Conservation (phyloP, 1,284 basidiomycete genomes). For the Macrocybe sp. region DNA sequence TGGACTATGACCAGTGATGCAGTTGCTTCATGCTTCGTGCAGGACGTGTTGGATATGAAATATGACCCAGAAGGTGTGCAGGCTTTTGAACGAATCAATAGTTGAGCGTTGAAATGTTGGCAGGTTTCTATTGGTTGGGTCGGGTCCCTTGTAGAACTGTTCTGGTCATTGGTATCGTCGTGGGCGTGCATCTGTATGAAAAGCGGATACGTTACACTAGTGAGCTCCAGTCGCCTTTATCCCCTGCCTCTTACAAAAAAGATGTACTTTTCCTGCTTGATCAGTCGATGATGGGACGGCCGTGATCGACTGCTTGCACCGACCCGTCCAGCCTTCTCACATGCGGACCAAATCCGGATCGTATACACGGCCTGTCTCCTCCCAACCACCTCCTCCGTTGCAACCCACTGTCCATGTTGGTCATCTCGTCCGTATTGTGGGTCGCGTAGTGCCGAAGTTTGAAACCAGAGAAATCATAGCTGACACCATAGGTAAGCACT, state of each 20-base stretch:
- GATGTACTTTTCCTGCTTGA: not conserved
- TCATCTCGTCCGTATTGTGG: slow-evolving; percentile 40
- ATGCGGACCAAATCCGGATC: slow-evolving; percentile 2
- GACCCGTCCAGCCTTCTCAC: slow-evolving; percentile 9
- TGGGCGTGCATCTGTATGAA: slow-evolving; percentile 58
- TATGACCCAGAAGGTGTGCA: slow-evolving; percentile 32
- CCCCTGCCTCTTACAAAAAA: slow-evolving; percentile 3
- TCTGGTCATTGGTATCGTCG: slow-evolving; percentile 53
- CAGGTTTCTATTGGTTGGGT: slow-evolving; percentile 67
- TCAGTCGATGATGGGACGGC: slow-evolving; percentile 71
- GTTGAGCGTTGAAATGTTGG: slow-evolving; percentile 3
- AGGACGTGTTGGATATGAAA: slow-evolving; percentile 54
- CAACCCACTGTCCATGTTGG: slow-evolving; percentile 46
- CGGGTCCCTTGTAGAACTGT: slow-evolving; percentile 65
- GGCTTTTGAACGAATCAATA: not conserved
- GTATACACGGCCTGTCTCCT: not conserved
- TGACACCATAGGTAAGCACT: slow-evolving; percentile 37
- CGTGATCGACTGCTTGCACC: slow-evolving; percentile 59
- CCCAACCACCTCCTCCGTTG: slow-evolving; percentile 14
- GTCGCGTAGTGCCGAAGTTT: slow-evolving; percentile 37
- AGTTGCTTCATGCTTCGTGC: slow-evolving; percentile 55
- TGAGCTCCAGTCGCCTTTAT: slow-evolving; percentile 22
- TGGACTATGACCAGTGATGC: slow-evolving; percentile 63
- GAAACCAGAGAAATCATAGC: slow-evolving; percentile 44
- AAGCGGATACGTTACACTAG: slow-evolving; percentile 53